Evolutionary conservation across 2,329 filamentous ascomycete species (phyloP).

Genomic region (Fusarium goolgardi): DNA sequence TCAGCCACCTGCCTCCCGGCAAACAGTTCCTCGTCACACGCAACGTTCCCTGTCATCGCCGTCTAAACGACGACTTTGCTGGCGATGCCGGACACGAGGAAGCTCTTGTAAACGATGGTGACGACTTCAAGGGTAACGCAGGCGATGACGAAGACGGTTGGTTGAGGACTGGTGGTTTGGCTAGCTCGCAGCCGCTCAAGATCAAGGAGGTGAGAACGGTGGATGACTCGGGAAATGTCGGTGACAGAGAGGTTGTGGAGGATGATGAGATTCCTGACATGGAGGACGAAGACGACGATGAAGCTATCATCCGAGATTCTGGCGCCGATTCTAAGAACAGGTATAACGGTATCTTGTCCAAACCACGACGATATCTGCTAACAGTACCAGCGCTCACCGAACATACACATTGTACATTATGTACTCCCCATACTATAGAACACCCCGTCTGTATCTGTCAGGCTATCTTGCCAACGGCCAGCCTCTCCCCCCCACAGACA

Average conservation of each 20-base stretch:
- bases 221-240: constrained; percentile 88
- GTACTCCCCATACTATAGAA: constrained; percentile 96
- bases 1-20: constrained; percentile 81
- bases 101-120: constrained; percentile 83
- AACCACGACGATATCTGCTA: neutral
- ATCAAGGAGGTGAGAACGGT: constrained; percentile 86
- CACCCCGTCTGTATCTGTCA: constrained; percentile 92
- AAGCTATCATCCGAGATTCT: constrained; percentile 91
- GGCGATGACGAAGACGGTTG: constrained; percentile 83
- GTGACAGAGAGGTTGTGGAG: constrained; percentile 75
- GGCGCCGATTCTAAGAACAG: constrained; percentile 60
- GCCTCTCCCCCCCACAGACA: constrained; percentile 82
- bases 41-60: constrained; percentile 91
- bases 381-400: constrained; percentile 73
- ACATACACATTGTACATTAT: constrained; percentile 99
- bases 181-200: constrained; percentile 79
- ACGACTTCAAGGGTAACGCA: constrained; percentile 65
- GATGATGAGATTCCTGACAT: constrained; percentile 95
- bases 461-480: constrained; percentile 85
- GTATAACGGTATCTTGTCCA: constrained; percentile 49
- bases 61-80: constrained; percentile 93
- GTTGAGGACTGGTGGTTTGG: constrained; percentile 86
- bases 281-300: constrained; percentile 97
- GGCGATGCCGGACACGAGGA: constrained; percentile 89
- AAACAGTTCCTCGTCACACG: constrained; percentile 97